A percentile compares a stretch with the other conserved stretches of the same genome.
These are phyloP conservation scores for Filobasidium uniguttulatum DNA, from an alignment of 1,284 basidiomycete genomes.

Conservation along the genomic window DNA sequence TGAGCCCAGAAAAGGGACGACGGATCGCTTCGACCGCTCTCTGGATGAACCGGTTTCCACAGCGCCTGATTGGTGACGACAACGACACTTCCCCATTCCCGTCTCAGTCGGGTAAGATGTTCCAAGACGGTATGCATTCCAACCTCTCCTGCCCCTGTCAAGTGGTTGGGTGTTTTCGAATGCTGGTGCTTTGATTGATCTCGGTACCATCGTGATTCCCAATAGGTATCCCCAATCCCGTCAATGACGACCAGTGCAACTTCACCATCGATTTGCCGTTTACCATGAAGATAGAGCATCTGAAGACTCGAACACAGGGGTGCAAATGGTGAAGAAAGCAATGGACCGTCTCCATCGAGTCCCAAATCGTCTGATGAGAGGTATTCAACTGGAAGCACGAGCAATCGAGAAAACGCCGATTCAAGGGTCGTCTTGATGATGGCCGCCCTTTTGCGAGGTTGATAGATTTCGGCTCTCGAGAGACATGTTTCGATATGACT, in stretches of 20 bases:
- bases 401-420: slow-evolving; percentile 14
- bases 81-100: slow-evolving; percentile 26
- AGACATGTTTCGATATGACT: slow-evolving; percentile 19
- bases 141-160: slow-evolving; percentile 10
- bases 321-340: not conserved
- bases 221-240: slow-evolving; percentile 30
- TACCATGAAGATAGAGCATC: not conserved
- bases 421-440: slow-evolving; percentile 14
- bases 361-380: no score
- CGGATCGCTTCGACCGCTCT: not conserved
- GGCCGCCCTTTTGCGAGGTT: not conserved
- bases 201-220: slow-evolving; percentile 26
- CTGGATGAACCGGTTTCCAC: slow-evolving; percentile 16
- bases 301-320: not conserved
- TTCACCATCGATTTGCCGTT: not conserved
- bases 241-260: slow-evolving; percentile 17
- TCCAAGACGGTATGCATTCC: slow-evolving; percentile 27
- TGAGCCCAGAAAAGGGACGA: slow-evolving; percentile 21
- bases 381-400: slow-evolving; percentile 8
- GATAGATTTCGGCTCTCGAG: not conserved
- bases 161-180: not conserved
- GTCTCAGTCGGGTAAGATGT: slow-evolving; percentile 22
- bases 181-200: slow-evolving; percentile 15
- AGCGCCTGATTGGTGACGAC: slow-evolving; percentile 27
- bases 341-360: no score